Percentiles rank a stretch among this genome's conserved stretches.
Conservation (phyloP, 176 grass and related monocot species). For the Thinopyrum elongatum region DNA sequence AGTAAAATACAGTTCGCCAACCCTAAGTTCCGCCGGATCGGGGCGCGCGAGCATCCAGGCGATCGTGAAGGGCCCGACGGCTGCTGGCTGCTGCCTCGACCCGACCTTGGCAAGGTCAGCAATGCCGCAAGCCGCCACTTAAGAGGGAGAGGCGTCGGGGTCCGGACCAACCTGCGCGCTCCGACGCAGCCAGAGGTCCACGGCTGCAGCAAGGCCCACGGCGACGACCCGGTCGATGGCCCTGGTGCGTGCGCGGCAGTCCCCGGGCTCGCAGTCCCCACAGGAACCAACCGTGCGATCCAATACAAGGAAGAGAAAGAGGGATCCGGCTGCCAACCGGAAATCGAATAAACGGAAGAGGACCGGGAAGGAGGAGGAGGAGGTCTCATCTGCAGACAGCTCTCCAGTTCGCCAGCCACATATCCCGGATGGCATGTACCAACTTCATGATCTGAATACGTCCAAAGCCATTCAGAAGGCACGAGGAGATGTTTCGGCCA, state of each 20-base stretch:
- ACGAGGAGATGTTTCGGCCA: rapidly evolving
- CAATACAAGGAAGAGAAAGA: not conserved
- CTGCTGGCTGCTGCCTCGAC: not conserved
- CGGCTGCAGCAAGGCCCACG: not conserved
- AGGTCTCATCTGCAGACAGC: not conserved
- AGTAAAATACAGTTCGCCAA: too few species aligned
- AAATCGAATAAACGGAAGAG: not conserved
- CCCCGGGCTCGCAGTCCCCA: not conserved
- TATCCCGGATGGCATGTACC: not conserved
- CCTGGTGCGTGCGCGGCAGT: not conserved
- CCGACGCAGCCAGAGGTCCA: not conserved
- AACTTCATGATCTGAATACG: not conserved
- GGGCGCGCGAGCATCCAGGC: not conserved
- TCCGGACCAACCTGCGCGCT: not conserved
- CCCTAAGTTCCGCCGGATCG: too few species aligned
- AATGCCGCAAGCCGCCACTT: not conserved
- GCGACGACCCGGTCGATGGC: not conserved
- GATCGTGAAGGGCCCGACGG: not conserved
- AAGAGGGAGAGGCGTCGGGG: not conserved
- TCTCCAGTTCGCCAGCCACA: not conserved
- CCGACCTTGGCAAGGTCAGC: not conserved
- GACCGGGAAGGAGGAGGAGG: not conserved
- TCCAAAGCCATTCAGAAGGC: not conserved
- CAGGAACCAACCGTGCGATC: not conserved
- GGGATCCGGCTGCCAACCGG: not conserved